phyloP scores from a whole-genome alignment of 192 early-diverging fungal species.

The Coemansia sp. region DNA sequence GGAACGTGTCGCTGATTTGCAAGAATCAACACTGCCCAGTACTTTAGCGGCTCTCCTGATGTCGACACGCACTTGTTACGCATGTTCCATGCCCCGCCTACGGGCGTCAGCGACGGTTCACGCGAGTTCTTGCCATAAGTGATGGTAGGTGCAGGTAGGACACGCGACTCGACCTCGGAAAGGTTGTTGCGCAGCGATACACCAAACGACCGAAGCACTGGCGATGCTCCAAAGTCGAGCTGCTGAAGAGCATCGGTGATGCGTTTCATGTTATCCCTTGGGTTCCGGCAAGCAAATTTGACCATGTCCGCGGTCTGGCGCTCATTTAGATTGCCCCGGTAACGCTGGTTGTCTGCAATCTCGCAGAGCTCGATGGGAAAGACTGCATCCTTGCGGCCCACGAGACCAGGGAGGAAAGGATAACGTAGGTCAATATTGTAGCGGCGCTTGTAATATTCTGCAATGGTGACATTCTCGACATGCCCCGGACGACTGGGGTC shows the following conservation, averaged over 20 bases:
- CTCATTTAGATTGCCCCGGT: constrained; percentile 80
- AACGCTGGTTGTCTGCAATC: constrained; percentile 79
- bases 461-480: constrained; percentile 65
- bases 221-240: constrained; percentile 64
- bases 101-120: constrained; percentile 54
- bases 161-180: constrained; percentile 69
- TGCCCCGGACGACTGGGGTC: constrained; percentile 44
- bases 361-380: constrained; percentile 92
- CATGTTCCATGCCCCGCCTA: constrained; percentile 86
- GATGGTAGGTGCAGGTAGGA: constrained; percentile 78
- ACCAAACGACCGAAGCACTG: constrained; percentile 76
- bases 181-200: constrained; percentile 66
- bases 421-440: constrained; percentile 73
- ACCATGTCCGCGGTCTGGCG: constrained; percentile 94
- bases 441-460: constrained; percentile 71
- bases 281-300: constrained; percentile 83
- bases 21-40: constrained; percentile 82
- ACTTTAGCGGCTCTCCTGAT: constrained; percentile 70
- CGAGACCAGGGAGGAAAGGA: constrained; percentile 79
- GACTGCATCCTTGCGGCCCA: constrained; percentile 67
- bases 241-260: constrained; percentile 70
- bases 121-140: constrained; percentile 58
- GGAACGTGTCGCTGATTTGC: constrained; percentile 57
- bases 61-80: constrained; percentile 70
- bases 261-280: constrained; percentile 78